Percentiles rank a stretch among this genome's conserved stretches.
Conservation (phyloP, 2,329 filamentous ascomycete species). For the Aureobasidium musti region DNA sequence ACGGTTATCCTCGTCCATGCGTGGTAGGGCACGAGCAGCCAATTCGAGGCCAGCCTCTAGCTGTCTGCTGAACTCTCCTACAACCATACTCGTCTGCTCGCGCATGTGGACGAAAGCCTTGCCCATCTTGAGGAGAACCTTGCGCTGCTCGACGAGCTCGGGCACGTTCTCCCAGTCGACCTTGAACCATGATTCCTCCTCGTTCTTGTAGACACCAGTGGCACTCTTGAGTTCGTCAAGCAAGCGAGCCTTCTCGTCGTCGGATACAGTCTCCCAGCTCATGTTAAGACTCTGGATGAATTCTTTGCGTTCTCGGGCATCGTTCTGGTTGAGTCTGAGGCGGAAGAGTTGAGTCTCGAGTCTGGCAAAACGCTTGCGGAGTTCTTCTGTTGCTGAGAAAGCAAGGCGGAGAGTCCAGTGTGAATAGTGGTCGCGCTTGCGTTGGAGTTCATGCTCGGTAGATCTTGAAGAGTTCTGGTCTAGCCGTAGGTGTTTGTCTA, state of each 20-base stretch:
- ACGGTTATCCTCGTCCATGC: conserved; percentile 94
- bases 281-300: conserved; percentile 79
- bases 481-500: conserved; percentile 84
- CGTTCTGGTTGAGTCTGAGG: conserved; percentile 76
- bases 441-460: conserved; percentile 64
- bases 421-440: conserved; percentile 94
- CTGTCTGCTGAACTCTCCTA: conserved; percentile 78
- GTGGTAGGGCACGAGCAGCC: conserved; percentile 85
- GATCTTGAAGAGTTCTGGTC: conserved; percentile 69
- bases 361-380: conserved; percentile 80
- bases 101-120: conserved; percentile 88
- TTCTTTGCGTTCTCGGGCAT: conserved; percentile 66
- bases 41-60: conserved; percentile 84
- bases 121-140: conserved; percentile 74
- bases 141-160: conserved; percentile 78
- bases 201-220: conserved; percentile 55
- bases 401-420: conserved; percentile 95
- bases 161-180: conserved; percentile 94
- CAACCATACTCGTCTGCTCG: conserved; percentile 85
- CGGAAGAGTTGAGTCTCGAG: conserved; percentile 89
- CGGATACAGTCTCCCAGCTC: conserved; percentile 79
- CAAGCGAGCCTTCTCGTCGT: conserved; percentile 74
- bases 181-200: conserved; percentile 92
- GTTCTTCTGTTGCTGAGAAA: conserved; percentile 87
- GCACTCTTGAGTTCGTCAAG: conserved; percentile 63